A percentile compares a stretch with the other conserved stretches of the same genome.
phyloP scores from a whole-genome alignment of 2,329 filamentous ascomycete species.

The Cordyceps cateniannulata region DNA sequence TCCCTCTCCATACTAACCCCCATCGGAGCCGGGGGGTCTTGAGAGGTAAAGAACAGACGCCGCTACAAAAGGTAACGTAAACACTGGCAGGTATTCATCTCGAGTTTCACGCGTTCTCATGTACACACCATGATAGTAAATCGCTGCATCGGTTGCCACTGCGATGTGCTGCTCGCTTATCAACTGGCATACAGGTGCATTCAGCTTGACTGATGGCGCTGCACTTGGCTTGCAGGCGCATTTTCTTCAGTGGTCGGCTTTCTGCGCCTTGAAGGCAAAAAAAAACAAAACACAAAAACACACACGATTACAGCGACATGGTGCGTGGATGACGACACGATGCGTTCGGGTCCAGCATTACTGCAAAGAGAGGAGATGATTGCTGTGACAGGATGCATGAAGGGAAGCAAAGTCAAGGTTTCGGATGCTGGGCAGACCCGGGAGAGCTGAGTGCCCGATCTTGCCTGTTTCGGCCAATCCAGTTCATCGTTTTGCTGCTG shows the following conservation, averaged over 20 bases:
- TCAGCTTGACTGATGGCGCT: no score
- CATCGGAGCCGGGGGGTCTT: neutral
- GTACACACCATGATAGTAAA: no score
- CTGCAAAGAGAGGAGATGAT: neutral
- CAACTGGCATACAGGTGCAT: no score
- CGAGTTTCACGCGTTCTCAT: no score
- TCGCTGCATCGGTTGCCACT: no score
- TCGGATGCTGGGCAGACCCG: neutral
- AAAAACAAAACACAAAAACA: no score
- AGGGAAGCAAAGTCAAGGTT: neutral
- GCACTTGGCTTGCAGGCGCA: no score
- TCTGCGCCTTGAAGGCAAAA: no score
- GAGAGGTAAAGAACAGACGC: neutral
- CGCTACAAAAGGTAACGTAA: neutral
- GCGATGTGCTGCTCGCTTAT: no score
- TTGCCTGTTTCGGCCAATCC: neutral
- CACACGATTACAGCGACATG: neutral
- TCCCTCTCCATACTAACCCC: neutral
- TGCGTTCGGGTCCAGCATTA: neutral
- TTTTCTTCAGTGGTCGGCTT: no score
- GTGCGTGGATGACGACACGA: neutral
- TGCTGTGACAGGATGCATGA: neutral
- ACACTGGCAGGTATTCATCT: no score
- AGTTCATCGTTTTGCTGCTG: neutral
- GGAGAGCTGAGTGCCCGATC: neutral